A percentile compares a stretch with the other conserved stretches of the same genome.
These are phyloP conservation scores for Krasilnikovozyma curviuscula DNA, from an alignment of 768 basidiomycete genomes.

Conservation along the genomic window DNA sequence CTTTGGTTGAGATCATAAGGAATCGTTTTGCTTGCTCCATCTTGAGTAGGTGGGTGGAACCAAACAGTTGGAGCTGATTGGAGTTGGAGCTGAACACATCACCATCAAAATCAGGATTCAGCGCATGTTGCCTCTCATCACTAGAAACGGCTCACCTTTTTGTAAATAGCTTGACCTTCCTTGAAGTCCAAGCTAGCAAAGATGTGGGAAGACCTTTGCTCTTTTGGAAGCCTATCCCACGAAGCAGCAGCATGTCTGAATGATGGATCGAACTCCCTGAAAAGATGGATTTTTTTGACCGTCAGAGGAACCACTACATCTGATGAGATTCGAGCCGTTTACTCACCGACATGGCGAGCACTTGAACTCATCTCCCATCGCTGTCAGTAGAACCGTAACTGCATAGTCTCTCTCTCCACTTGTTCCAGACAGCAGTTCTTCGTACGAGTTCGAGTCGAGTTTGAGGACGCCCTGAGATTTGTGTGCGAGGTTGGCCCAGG, in stretches of 20 bases:
- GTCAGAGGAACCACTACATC: not conserved
- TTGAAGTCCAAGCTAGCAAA: slow-evolving; percentile 84
- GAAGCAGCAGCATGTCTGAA: slow-evolving; percentile 64
- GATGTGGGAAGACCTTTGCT: slow-evolving; percentile 63
- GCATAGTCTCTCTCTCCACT: slow-evolving; percentile 65
- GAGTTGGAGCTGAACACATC: slow-evolving; percentile 46
- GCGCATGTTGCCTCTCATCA: slow-evolving; percentile 4
- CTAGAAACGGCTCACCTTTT: slow-evolving; percentile 37
- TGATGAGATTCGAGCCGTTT: not conserved
- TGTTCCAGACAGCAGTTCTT: slow-evolving; percentile 49
- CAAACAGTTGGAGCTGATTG: slow-evolving; percentile 66
- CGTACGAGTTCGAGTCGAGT: slow-evolving; percentile 55
- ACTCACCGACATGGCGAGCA: slow-evolving; percentile 31
- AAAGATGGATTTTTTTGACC: not conserved
- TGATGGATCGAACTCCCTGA: slow-evolving; percentile 65
- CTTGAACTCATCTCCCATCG: slow-evolving; percentile 55
- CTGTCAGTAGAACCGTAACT: slow-evolving; percentile 72
- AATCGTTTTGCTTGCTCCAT: slow-evolving; percentile 36
- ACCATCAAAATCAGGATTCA: not conserved
- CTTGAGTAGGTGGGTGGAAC: slow-evolving; percentile 52
- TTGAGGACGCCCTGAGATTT: slow-evolving; percentile 60
- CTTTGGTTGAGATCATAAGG: slow-evolving; percentile 37
- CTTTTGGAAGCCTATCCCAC: slow-evolving; percentile 47
- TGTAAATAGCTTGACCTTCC: slow-evolving; percentile 52
- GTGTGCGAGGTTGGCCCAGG: slow-evolving; percentile 49